phyloP scores from a whole-genome alignment of 352 stramenopile genomes.

The Detonula confervacea region DNA sequence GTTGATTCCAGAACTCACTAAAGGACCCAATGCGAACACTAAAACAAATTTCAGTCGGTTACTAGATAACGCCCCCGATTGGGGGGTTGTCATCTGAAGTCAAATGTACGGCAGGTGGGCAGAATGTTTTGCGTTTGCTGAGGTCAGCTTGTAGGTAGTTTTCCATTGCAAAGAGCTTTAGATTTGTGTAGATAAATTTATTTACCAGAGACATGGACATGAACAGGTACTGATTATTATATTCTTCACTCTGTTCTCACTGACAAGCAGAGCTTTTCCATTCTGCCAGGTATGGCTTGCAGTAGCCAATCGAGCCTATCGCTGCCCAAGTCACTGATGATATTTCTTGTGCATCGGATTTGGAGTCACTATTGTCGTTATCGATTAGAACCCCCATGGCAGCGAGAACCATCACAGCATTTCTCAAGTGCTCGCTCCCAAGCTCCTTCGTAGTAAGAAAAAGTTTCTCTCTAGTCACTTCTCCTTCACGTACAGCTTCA shows the following conservation, averaged over 20 bases:
- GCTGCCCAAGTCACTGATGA: conserved; percentile 65
- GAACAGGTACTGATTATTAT: too few species aligned
- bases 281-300: conserved; percentile 61
- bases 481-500: conserved; percentile 16
- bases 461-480: conserved; percentile 33
- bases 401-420: conserved; percentile 75
- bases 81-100: too few species aligned
- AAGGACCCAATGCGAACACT: too few species aligned
- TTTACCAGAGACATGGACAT: too few species aligned
- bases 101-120: too few species aligned
- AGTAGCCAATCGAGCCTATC: conserved; percentile 64
- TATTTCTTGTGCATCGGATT: conserved; percentile 48
- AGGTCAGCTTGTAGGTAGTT: too few species aligned
- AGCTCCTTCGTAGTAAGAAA: conserved; percentile 63
- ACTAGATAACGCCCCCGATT: too few species aligned
- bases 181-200: too few species aligned
- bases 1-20: too few species aligned
- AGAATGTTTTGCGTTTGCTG: too few species aligned
- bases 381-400: conserved; percentile 56
- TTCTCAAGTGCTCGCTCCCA: conserved; percentile 72
- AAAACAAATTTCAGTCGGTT: too few species aligned
- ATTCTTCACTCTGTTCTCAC: not conserved
- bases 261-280: conserved; percentile 60
- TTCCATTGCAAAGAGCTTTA: too few species aligned
- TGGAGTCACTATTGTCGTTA: conserved; percentile 22